Percentiles rank a stretch among this genome's conserved stretches.
phyloP scores from a whole-genome alignment of 192 early-diverging fungal species.

The Backusella sp. region DNA sequence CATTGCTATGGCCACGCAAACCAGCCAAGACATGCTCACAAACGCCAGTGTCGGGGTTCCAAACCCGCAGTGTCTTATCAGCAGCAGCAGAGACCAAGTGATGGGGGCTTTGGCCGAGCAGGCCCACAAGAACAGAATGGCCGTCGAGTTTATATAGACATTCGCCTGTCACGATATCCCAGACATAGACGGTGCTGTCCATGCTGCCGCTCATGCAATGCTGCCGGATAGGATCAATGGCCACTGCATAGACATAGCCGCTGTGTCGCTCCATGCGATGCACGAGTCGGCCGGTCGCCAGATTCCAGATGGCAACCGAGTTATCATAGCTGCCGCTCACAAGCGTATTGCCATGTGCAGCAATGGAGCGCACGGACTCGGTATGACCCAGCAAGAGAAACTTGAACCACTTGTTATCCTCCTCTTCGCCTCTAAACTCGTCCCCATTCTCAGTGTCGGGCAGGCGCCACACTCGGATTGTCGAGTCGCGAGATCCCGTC shows the following conservation, averaged over 20 bases:
- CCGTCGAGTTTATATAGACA: conserved; percentile 81
- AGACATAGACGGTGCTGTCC: conserved; percentile 91
- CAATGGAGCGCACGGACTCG: conserved; percentile 89
- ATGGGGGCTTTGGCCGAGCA: conserved; percentile 80
- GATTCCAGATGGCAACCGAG: conserved; percentile 90
- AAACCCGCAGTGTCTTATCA: conserved; percentile 90
- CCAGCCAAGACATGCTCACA: conserved; percentile 68
- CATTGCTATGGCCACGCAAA: conserved; percentile 55
- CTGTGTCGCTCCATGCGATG: conserved; percentile 84
- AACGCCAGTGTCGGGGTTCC: conserved; percentile 69
- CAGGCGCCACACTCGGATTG: conserved; percentile 91
- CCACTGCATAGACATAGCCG: conserved; percentile 94
- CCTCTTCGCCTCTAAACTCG: conserved; percentile 24
- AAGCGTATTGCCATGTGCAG: conserved; percentile 81
- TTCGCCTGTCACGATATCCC: conserved; percentile 83
- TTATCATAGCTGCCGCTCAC: conserved; percentile 93
- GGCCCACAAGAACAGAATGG: conserved; percentile 90
- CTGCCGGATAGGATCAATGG: conserved; percentile 77
- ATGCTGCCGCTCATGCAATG: conserved; percentile 92
- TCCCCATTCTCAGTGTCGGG: conserved; percentile 42
- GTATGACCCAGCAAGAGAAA: conserved; percentile 83
- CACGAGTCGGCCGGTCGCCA: conserved; percentile 63
- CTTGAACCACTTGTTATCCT: conserved; percentile 75
- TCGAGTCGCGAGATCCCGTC: conserved; percentile 92
- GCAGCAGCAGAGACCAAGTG: conserved; percentile 93